Base-by-base conservation (phyloP, 2,329 filamentous ascomycete species). In the Capronia epimyces region DNA sequence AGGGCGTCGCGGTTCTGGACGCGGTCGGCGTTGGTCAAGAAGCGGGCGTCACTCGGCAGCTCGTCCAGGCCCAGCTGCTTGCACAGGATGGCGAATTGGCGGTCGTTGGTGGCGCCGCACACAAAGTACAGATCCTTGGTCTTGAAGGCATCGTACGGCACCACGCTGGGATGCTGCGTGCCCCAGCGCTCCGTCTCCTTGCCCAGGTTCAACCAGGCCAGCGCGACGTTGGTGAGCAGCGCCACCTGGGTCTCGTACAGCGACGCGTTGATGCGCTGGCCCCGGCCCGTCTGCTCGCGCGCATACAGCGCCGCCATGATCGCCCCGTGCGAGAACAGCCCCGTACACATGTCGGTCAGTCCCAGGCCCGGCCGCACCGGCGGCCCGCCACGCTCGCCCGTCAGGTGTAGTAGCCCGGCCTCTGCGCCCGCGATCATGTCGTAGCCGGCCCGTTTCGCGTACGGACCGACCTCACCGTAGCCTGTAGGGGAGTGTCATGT, bases 81-180 rank as follows among this genome's bases (percentile, higher is more conserved):
- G 60, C 81, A 84, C 8, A 88, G 68, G 16, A 84, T 75, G 13
- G 77, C 77, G 56, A 86, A 89, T 1, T 87, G 74, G 4, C 79
- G 75, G 63, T 87, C 82, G 60, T 88, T 88, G n/a, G 82, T 83
- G 22, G 84, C 84, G 3, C 84, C 84, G 41, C 87, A 75, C 16
- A 89, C 74, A 29, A 88, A 75, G 50, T 82, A 80, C n/a, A 83
- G 82, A 55, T 89, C 83, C 48, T 78, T 79, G 3, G 84, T 87
- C 62, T 81, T 77, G 67, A 87, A 76, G 0, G 70, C 70, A 49
- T 74, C 66, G 46, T 75, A 77, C 1, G 73, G 73, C 9, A 72
- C 73, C 25, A 75, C 70, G 29, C 66, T 73, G 1, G 73, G 72
- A 62, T 76, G 73, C 18, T 65, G 69, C 4, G 70, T 72, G 3